These are phyloP conservation scores for Boletus barrowsii DNA, from an alignment of 768 basidiomycete genomes.

Conservation along the genomic window DNA sequence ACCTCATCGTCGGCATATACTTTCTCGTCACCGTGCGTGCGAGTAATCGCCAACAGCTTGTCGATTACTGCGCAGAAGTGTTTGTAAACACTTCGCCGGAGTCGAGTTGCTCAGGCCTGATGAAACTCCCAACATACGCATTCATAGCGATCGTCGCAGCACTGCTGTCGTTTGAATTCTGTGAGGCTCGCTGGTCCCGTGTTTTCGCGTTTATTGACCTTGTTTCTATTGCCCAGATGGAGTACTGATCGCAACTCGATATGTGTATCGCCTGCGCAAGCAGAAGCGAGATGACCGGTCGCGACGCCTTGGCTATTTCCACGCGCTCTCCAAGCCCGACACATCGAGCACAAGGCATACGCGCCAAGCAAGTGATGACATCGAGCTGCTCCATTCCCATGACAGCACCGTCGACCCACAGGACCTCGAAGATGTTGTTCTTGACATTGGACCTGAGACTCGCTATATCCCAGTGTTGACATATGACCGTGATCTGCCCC, in stretches of 20 bases:
- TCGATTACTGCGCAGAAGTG: conserved; percentile 44
- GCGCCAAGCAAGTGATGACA: conserved; percentile 26
- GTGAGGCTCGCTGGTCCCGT: conserved; percentile 37
- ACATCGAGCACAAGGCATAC: conserved; percentile 10
- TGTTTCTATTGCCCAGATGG: conserved; percentile 39
- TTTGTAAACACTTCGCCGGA: conserved; percentile 41
- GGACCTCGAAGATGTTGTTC: conserved; percentile 14
- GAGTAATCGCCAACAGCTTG: conserved; percentile 41
- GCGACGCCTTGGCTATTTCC: conserved; percentile 32
- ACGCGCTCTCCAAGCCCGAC: conserved; percentile 22
- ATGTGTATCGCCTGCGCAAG: conserved; percentile 48
- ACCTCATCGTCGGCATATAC: conserved; percentile 49
- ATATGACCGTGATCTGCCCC: conserved; percentile 16
- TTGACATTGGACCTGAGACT: conserved; percentile 21
- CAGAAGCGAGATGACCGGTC: conserved; percentile 45
- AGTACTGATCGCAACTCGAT: conserved; percentile 51
- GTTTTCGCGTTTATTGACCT: background rate
- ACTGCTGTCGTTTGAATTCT: conserved; percentile 53
- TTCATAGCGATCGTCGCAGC: conserved; percentile 43
- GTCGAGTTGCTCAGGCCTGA: conserved; percentile 43
- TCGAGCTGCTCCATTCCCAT: conserved; percentile 25
- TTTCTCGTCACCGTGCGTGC: conserved; percentile 49
- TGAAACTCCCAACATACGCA: conserved; percentile 42
- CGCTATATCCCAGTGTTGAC: conserved; percentile 16
- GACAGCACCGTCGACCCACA: conserved; percentile 8